Conservation (phyloP, 148 eudicot genomes). For the Diospyros lotus region DNA sequence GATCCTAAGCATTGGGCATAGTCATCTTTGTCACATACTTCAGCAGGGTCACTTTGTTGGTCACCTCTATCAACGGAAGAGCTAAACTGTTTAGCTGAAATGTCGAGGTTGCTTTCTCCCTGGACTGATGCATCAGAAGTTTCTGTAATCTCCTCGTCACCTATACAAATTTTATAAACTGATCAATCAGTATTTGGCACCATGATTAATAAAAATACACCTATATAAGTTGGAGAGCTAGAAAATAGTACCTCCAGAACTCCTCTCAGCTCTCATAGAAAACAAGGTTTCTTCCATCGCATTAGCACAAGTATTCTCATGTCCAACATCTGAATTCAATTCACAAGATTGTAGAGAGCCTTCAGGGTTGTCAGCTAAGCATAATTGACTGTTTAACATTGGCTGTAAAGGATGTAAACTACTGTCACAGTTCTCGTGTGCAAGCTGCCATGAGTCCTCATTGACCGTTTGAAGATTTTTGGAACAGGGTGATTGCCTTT, state of each 20-base stretch:
- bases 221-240: conserved; percentile 3
- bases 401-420: conserved; percentile 23
- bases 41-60: conserved; percentile 18
- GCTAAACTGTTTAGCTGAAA: conserved; percentile 25
- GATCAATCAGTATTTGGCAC: not conserved
- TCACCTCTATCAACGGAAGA: conserved; percentile 15
- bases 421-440: conserved; percentile 15
- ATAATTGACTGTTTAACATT: conserved; percentile 22
- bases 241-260: conserved; percentile 29
- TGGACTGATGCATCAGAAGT: conserved; percentile 19
- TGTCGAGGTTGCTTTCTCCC: conserved; percentile 27
- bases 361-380: conserved; percentile 19
- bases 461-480: conserved; percentile 25
- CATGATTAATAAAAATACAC: not conserved
- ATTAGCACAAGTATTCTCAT: conserved; percentile 23
- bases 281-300: conserved; percentile 11
- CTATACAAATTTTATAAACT: conserved; percentile 21
- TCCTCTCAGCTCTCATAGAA: conserved; percentile 13
- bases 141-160: conserved; percentile 28
- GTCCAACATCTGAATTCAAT: conserved; percentile 15
- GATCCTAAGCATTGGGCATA: conserved; percentile 18
- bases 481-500: conserved; percentile 26
- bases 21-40: conserved; percentile 28
- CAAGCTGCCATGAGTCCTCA: conserved; percentile 24
- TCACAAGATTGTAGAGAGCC: conserved; percentile 22